Evolutionary conservation across 2,329 filamentous ascomycete species (phyloP).

Genomic region (Calonectria pseudoturangicola): DNA sequence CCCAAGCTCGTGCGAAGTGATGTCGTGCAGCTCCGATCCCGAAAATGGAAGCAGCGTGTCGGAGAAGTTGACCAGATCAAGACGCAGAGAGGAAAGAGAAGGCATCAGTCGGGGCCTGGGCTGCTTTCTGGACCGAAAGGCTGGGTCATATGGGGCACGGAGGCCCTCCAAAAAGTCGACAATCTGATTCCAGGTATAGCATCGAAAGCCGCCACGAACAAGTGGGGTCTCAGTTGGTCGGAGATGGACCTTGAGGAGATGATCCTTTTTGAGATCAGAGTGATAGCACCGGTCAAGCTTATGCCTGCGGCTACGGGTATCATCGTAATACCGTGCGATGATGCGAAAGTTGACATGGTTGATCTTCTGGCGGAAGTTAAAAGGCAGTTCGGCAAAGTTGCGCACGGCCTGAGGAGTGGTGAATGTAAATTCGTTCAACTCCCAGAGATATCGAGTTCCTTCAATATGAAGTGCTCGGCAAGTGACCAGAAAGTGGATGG

Average conservation of each 20-base stretch:
- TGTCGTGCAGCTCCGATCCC: conserved; percentile 69
- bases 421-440: conserved; percentile 72
- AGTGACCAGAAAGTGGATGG: conserved; percentile 72
- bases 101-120: conserved; percentile 68
- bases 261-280: conserved; percentile 63
- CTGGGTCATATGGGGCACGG: conserved; percentile 70
- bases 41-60: conserved; percentile 67
- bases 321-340: conserved; percentile 74
- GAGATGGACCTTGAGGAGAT: conserved; percentile 64
- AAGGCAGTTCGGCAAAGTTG: conserved; percentile 68
- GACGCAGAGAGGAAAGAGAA: conserved; percentile 66
- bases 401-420: conserved; percentile 70
- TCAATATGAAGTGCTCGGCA: conserved; percentile 70
- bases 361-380: conserved; percentile 65
- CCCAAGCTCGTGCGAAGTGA: conserved; percentile 72
- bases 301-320: conserved; percentile 64
- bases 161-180: conserved; percentile 71
- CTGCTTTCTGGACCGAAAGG: conserved; percentile 58
- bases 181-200: conserved; percentile 73
- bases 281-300: conserved; percentile 66
- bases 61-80: conserved; percentile 74
- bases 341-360: conserved; percentile 70
- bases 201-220: conserved; percentile 71
- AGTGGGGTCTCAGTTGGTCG: conserved; percentile 67
- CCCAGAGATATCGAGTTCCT: conserved; percentile 70